phyloP scores from a whole-genome alignment of 2,329 filamentous ascomycete species.

The Escovopsis sp. region DNA sequence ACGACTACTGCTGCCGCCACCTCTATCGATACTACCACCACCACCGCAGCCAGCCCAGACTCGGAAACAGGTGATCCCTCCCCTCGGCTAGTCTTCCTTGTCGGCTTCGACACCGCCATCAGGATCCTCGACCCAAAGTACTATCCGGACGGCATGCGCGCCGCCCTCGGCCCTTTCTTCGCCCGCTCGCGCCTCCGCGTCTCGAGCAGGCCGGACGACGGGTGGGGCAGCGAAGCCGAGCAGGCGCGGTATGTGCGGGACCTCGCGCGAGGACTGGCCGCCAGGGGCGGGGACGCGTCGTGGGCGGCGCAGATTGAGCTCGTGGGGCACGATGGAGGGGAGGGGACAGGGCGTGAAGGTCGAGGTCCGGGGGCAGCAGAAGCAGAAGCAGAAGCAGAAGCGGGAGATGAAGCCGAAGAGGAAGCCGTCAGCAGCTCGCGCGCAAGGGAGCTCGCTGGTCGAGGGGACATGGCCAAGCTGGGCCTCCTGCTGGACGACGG shows the following conservation, averaged over 20 bases:
- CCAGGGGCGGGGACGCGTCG: slow-evolving; percentile 35
- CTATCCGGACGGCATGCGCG: slow-evolving; percentile 36
- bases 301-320: slow-evolving; percentile 49
- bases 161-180: slow-evolving; percentile 48
- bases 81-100: slow-evolving; percentile 54
- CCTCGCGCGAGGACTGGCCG: slow-evolving; percentile 32
- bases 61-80: too few species aligned
- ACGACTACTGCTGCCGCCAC: too few species aligned
- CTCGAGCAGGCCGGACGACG: slow-evolving; percentile 44
- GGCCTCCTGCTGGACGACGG: slow-evolving; percentile 37
- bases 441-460: slow-evolving; percentile 41
- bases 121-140: slow-evolving; percentile 61
- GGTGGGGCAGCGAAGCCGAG: slow-evolving; percentile 35
- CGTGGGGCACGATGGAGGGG: slow-evolving; percentile 26
- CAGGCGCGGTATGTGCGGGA: slow-evolving; percentile 35
- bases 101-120: slow-evolving; percentile 62
- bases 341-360: too few species aligned
- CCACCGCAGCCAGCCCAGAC: too few species aligned
- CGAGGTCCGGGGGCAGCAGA: too few species aligned
- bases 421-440: slow-evolving; percentile 41
- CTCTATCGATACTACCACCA: too few species aligned
- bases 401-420: slow-evolving; percentile 10
- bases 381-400: too few species aligned
- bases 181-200: slow-evolving; percentile 44
- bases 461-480: slow-evolving; percentile 30